A percentile compares a stretch with the other conserved stretches of the same genome.
Evolutionary conservation across 73 alveolate genomes (phyloP).

Genomic region (Durusdinium trenchii): DNA sequence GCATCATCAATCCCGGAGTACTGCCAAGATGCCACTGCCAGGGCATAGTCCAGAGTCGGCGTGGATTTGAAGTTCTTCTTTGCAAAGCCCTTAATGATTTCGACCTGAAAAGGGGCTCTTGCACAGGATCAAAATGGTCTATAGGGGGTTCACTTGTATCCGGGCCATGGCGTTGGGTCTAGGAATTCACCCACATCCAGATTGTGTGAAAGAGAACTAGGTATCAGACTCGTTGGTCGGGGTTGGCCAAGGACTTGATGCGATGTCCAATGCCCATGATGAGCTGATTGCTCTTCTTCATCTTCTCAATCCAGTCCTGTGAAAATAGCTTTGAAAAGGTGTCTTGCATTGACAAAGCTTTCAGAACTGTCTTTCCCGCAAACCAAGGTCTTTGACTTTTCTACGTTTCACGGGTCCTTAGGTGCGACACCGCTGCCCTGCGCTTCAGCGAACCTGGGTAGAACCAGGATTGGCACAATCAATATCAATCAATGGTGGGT

Average conservation of each 20-base stretch:
- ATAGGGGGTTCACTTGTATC: not conserved
- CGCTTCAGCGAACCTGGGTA: constrained; percentile 52
- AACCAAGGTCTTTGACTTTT: not conserved
- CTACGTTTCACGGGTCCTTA: not conserved
- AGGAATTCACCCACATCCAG: not conserved
- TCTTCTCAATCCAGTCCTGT: constrained; percentile 80
- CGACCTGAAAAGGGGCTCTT: not conserved
- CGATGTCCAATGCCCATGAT: constrained; percentile 96
- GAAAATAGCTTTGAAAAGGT: not conserved
- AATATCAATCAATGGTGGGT: too few relatives aligned
- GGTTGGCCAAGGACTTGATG: constrained; percentile 94
- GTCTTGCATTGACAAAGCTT: not conserved
- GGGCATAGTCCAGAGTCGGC: constrained; percentile 81
- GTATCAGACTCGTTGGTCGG: constrained; percentile 68
- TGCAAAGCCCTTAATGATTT: constrained; percentile 90
- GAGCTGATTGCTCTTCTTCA: constrained; percentile 92
- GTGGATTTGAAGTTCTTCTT: constrained; percentile 63
- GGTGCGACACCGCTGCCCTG: constrained; percentile 84
- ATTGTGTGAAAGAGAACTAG: not conserved
- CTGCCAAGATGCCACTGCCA: constrained; percentile 57
- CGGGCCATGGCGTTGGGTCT: not conserved
- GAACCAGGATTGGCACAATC: not conserved
- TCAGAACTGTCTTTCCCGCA: not conserved
- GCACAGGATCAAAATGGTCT: not conserved
- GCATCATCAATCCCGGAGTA: not conserved